These are phyloP conservation scores for Oryza meyeriana DNA, from an alignment of 176 grass and related monocot species.

Conservation along the genomic window DNA sequence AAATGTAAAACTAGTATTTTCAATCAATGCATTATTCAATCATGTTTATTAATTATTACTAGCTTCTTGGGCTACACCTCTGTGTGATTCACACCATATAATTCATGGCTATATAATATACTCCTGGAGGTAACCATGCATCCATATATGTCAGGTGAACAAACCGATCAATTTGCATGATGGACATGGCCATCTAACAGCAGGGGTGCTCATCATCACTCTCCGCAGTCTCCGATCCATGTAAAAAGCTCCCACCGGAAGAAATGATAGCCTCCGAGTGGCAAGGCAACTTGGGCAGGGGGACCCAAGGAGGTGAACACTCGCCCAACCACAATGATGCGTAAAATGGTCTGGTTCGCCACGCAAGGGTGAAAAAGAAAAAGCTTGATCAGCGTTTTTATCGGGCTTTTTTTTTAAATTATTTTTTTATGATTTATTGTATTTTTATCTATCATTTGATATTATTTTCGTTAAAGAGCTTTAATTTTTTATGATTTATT, in stretches of 20 bases:
- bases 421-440: too few relatives aligned
- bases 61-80: not conserved
- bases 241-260: not conserved
- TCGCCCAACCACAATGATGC: not conserved
- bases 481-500: too few relatives aligned
- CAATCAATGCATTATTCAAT: not conserved
- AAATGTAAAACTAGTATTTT: slow-evolving; percentile 37
- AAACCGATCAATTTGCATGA: not conserved
- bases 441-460: too few relatives aligned
- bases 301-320: not conserved
- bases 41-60: not conserved
- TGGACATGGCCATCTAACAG: not conserved
- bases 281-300: not conserved
- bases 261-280: not conserved
- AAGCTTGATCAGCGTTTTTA: too few relatives aligned
- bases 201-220: not conserved
- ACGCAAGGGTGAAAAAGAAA: not conserved
- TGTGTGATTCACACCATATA: not conserved
- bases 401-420: too few relatives aligned
- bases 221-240: too few relatives aligned
- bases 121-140: too few relatives aligned
- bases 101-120: not conserved
- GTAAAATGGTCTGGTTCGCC: not conserved
- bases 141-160: not conserved
- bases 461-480: too few relatives aligned